Evolutionary conservation across 306 rosid species (phyloP).

Genomic region (Ormosia semicastrata): DNA sequence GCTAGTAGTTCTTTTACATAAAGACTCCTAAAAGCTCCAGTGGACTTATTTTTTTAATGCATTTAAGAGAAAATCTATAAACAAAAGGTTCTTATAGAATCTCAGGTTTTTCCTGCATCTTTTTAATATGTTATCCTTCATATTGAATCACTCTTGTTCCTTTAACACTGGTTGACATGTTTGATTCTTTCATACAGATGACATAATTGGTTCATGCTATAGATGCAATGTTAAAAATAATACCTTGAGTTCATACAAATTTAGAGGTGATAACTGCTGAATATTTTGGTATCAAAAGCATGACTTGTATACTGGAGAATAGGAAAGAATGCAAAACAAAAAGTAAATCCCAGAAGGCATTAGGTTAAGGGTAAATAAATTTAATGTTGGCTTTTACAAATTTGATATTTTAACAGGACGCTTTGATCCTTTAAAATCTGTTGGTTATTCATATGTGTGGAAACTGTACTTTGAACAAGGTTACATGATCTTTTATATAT

Average conservation of each 20-base stretch:
- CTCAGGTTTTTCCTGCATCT: background rate
- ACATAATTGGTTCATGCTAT: background rate
- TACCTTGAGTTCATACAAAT: background rate
- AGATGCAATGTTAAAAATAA: background rate
- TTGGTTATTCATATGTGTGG: background rate
- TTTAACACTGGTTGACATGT: background rate
- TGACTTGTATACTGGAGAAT: conserved; percentile 6
- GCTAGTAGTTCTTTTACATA: background rate
- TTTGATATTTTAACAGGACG: background rate
- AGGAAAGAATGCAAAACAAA: background rate
- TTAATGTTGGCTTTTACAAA: background rate
- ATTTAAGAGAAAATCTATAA: background rate
- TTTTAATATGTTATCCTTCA: background rate
- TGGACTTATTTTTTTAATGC: background rate
- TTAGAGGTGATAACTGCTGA: background rate
- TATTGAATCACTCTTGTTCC: background rate
- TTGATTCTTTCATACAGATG: background rate
- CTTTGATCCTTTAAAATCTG: background rate
- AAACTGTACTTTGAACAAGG: conserved; percentile 3
- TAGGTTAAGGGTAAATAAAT: background rate
- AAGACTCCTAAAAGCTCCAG: background rate
- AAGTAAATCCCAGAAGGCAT: background rate
- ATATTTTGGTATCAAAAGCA: conserved; percentile 5
- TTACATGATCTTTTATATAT: background rate
- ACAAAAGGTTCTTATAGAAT: background rate